Percentiles rank a stretch among this genome's conserved stretches.
Conservation (phyloP, 179 eudicot genomes). For the Nepenthes alata region DNA sequence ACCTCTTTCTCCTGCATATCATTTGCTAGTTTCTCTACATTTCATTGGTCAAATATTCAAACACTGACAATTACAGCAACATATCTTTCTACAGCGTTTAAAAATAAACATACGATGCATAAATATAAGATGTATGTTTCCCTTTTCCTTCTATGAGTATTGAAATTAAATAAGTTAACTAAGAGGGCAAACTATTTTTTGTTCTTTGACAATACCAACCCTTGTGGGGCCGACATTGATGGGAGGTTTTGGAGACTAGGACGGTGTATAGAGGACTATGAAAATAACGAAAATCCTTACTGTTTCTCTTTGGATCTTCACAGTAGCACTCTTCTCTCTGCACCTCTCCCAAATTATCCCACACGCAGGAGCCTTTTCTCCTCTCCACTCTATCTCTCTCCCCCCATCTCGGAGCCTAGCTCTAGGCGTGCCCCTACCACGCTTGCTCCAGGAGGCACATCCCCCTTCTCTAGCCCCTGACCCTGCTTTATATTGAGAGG, state of each 20-base stretch:
- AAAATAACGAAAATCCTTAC: slow-evolving; percentile 7
- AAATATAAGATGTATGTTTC: background rate
- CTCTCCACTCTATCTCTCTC: slow-evolving; percentile 33
- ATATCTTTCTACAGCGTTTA: slow-evolving; percentile 47
- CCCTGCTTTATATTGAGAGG: no score
- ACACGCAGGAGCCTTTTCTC: slow-evolving; percentile 52
- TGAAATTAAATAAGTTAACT: background rate
- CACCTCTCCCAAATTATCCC: no score
- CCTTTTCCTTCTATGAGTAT: background rate
- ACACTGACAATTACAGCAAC: slow-evolving; percentile 36
- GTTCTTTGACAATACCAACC: slow-evolving; percentile 36
- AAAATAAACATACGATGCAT: background rate
- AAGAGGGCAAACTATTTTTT: slow-evolving; percentile 38
- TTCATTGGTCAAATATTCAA: slow-evolving; percentile 46
- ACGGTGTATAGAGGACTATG: no score
- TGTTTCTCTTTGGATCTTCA: slow-evolving; percentile 8
- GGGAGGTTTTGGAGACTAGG: no score
- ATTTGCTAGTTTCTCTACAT: slow-evolving; percentile 37
- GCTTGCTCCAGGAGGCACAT: no score
- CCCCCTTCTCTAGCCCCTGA: no score
- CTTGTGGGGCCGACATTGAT: slow-evolving; percentile 17
- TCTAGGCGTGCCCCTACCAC: no score
- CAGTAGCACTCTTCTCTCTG: no score
- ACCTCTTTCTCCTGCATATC: slow-evolving; percentile 46
- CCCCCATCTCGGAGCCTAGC: no score